Percentiles rank a stretch among this genome's conserved stretches.
Conservation (phyloP, 345 rosid genomes). For the Garcia nutans region DNA sequence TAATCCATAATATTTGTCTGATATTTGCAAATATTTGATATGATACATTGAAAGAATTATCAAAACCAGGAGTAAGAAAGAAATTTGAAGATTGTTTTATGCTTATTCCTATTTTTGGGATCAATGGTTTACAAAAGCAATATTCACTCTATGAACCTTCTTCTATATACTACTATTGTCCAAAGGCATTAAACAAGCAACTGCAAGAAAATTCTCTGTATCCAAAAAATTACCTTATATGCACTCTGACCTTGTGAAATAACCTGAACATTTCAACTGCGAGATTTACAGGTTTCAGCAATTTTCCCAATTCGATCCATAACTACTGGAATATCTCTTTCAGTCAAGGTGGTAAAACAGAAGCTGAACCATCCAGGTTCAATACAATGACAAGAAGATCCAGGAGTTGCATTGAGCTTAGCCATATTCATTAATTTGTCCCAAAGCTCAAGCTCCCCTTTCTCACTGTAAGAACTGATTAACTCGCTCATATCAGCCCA, state of each 20-base stretch:
- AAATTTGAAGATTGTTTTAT: neutral
- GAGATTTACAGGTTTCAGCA: slow-evolving; percentile 61
- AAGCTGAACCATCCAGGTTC: slow-evolving; percentile 93
- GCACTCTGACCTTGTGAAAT: slow-evolving; percentile 22
- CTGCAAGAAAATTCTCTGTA: slow-evolving; percentile 4
- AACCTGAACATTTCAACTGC: slow-evolving; percentile 41
- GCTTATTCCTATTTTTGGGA: neutral
- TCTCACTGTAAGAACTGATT: slow-evolving; percentile 68
- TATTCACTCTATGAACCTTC: neutral
- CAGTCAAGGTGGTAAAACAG: slow-evolving; percentile 64
- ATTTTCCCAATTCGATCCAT: slow-evolving; percentile 59
- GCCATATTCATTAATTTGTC: slow-evolving; percentile 69
- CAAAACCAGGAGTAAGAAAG: neutral
- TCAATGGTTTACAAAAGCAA: neutral
- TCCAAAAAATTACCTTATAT: slow-evolving; percentile 13
- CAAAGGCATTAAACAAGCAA: slow-evolving; percentile 4
- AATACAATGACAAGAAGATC: slow-evolving; percentile 87
- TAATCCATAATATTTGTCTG: neutral
- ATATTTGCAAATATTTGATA: slow-evolving; percentile 10
- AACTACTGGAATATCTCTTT: slow-evolving; percentile 60
- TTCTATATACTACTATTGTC: slow-evolving; percentile 10
- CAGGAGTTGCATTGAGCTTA: slow-evolving; percentile 74
- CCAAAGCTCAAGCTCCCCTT: slow-evolving; percentile 93
- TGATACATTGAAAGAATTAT: slow-evolving; percentile 20
- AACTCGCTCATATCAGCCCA: slow-evolving; percentile 89